Evolutionary conservation across 345 rosid species (phyloP), one percentile per base, ranked within the genome.

Genomic region (Stellera chamaejasme): DNA sequence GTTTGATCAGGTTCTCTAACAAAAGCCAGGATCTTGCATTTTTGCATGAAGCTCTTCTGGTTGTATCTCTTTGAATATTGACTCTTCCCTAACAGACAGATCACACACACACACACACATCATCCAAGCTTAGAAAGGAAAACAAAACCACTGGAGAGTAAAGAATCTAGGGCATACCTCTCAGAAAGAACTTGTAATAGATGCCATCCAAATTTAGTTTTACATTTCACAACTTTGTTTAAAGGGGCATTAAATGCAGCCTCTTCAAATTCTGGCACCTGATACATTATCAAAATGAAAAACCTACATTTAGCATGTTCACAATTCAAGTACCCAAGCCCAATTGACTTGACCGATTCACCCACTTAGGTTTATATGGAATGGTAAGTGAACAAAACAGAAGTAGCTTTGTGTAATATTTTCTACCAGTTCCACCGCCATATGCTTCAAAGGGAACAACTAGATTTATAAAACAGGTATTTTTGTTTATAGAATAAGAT

Each of bases 181-280:
- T 91, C 96, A 19, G 96, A 85, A 43, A 88, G 64, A 73, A 87
- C 96, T 80, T 91, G 95, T 80, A 91, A 63, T 63, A 91, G 75
- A 72, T 91, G 96, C 92, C 91, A 82, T 55, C 98, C 98, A 69
- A 73, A 91, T 64, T 88, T 72, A 45, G 96, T 88, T 76, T 80
- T 91, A 68, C 96, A 88, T 64, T 68, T 85, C 59, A 79, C 83
- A 53, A 88, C 88, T 71, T 78, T 68, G 67, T 88, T 85, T 60
- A 75, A 48, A 62, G 90, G 86, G 28, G 92, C 81, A 61, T 27
- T 54, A 63, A 88, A 91, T 43, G 96, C 96, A 76, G 86, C 90
- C 78, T 91, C 82, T 79, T 91, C 96, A 72, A 91, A 91, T 67
- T 91, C 92, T 27, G 95, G 88, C 42, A 91, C 90, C 98, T 85